Base-by-base conservation (phyloP, 345 rosid species). In the Murraya paniculata region DNA sequence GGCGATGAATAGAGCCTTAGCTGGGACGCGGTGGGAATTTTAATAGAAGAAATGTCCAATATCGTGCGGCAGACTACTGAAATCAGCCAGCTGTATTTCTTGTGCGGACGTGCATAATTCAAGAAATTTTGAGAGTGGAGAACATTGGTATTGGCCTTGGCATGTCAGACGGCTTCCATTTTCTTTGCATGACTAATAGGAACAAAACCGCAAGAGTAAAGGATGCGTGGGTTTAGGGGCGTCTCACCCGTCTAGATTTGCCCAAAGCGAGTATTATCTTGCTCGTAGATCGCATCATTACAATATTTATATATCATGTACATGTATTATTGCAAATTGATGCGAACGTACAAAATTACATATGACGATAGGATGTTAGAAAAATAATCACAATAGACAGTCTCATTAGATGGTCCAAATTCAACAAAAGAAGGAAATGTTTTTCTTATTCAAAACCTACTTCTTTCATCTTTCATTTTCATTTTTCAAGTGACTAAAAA, bases 21-120 rank as follows among this genome's bases (percentile, higher is more conserved):
- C 69, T 55, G 69, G 80, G 75, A 75, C 71, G 71, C 74, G 82
- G 77, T 21, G 8, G 64, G 67, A 76, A 22, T 27, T 68, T 36
- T 38, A 55, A 30, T 5, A 3, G 58, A 58, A 21, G 25, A 70
- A 36, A 45, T 36, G 75, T 75, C 57, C 57, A 18, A 6, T 53
- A 53, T 53, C 71, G 82, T 80, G 79, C 76, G 3, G 28, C 48
- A 75, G 79, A 75, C 48, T 69, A 69, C 50, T 33, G 5, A 19
- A 13, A 33, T 22, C 41, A 39, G 67, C 6, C 67, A 8, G 19
- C 56, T 73, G 45, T 58, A 21, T 59, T 45, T 39, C 64, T 39
- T 39, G 14, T 31, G 4, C 64, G 48, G 50, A 64, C 35, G 62
- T 50, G 60, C 60, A 21, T 22, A 21, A 5, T 31, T 57, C 25